Conservation (phyloP, 495 filamentous ascomycete species). For the Bombardia bombarda region DNA sequence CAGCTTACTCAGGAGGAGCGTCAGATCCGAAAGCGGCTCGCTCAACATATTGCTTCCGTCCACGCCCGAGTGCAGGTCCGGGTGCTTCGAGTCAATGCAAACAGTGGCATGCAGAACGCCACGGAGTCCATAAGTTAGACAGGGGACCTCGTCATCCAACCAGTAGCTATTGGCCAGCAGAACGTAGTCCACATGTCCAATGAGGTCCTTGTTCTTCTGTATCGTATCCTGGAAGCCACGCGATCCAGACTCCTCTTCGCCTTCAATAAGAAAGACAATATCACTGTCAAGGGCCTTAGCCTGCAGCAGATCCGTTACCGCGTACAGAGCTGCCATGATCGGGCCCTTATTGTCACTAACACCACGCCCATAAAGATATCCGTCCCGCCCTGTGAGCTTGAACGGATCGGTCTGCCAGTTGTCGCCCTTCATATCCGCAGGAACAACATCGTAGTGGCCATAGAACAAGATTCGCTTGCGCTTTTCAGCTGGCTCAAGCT, state of each 20-base stretch:
- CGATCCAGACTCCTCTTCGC: constrained; percentile 92
- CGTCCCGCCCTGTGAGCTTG: constrained; percentile 72
- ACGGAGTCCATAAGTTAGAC: constrained; percentile 86
- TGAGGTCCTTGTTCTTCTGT: constrained; percentile 65
- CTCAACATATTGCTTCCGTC: constrained; percentile 84
- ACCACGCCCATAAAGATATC: constrained; percentile 94
- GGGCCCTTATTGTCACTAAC: constrained; percentile 97
- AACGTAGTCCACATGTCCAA: constrained; percentile 89
- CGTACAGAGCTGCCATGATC: constrained; percentile 85
- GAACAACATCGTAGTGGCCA: constrained; percentile 98
- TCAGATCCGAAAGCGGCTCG: constrained; percentile 84
- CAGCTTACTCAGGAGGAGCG: constrained; percentile 68
- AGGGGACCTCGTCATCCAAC: constrained; percentile 92
- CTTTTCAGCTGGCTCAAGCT: constrained; percentile 39
- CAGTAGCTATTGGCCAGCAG: constrained; percentile 95
- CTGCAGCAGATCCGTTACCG: constrained; percentile 76
- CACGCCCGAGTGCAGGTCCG: constrained; percentile 91
- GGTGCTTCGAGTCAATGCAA: constrained; percentile 72
- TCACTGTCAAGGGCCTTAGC: constrained; percentile 73
- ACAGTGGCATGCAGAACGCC: constrained; percentile 94
- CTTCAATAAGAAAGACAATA: constrained; percentile 89
- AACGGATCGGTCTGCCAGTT: constrained; percentile 88
- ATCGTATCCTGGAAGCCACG: constrained; percentile 80
- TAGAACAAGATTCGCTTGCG: constrained; percentile 92
- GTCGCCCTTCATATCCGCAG: constrained; percentile 66